Conservation (phyloP, 192 early-diverging fungal species). For the Backusella morwellensis region DNA sequence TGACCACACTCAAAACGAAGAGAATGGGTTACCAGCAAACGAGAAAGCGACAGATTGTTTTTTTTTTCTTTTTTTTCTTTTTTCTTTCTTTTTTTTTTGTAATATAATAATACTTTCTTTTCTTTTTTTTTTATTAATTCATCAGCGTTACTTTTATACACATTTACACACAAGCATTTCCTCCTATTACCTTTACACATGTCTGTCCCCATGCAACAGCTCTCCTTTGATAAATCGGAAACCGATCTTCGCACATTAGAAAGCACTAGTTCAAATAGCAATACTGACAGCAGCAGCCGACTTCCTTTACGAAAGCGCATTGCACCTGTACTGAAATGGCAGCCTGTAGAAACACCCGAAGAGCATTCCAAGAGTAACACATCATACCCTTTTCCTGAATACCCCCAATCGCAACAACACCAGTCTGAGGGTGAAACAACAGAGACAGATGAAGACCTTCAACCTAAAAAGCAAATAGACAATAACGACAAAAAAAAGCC, state of each 20-base stretch:
- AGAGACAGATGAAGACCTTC: slow-evolving; percentile 11
- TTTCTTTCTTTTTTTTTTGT: background rate
- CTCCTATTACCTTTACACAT: background rate
- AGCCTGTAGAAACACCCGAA: slow-evolving; percentile 18
- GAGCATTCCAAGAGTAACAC: slow-evolving; percentile 5
- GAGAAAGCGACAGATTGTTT: background rate
- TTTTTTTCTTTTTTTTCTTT: background rate
- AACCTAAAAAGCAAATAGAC: slow-evolving; percentile 2
- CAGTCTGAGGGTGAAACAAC: slow-evolving; percentile 12
- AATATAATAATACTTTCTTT: background rate
- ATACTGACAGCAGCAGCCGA: background rate
- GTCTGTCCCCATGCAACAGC: background rate
- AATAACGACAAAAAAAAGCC: background rate
- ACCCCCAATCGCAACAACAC: background rate
- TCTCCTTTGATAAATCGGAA: slow-evolving; percentile 3
- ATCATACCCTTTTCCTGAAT: background rate
- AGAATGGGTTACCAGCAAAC: background rate
- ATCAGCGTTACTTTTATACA: background rate
- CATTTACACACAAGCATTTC: background rate
- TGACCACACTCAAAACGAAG: background rate
- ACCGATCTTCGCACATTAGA: slow-evolving; percentile 1
- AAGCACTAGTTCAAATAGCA: background rate
- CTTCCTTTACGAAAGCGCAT: slow-evolving; percentile 25
- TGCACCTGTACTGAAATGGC: slow-evolving; percentile 19
- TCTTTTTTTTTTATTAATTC: background rate